Percentiles rank a stretch among this genome's conserved stretches.
Conservation (phyloP, 2,329 filamentous ascomycete species). For the Tolypocladium inflatum region DNA sequence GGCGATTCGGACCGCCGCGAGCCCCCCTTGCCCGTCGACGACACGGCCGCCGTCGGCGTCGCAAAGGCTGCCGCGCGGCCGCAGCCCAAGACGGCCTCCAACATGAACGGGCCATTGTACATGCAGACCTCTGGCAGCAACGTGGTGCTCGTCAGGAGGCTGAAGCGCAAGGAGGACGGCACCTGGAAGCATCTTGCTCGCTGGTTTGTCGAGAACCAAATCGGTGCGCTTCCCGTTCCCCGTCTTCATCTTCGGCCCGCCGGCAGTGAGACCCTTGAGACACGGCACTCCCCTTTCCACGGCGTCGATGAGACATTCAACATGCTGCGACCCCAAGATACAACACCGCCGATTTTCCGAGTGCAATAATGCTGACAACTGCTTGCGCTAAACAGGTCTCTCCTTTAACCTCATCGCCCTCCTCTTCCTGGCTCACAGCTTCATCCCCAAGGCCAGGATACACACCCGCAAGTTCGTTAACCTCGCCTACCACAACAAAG, state of each 20-base stretch:
- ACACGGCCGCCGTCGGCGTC: slow-evolving; percentile 11
- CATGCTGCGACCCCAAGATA: neutral
- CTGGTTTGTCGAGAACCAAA: slow-evolving; percentile 72
- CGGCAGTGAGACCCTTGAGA: neutral
- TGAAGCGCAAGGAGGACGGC: slow-evolving; percentile 53
- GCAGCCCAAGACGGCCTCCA: slow-evolving; percentile 21
- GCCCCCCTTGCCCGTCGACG: slow-evolving; percentile 1
- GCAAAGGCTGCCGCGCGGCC: slow-evolving; percentile 13
- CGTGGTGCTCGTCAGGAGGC: slow-evolving; percentile 43
- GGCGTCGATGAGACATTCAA: neutral
- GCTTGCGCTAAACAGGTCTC: slow-evolving; percentile 43
- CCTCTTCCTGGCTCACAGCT: slow-evolving; percentile 70
- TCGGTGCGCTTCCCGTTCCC: slow-evolving; percentile 47
- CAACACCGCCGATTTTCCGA: neutral
- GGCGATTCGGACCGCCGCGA: neutral
- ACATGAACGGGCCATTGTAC: slow-evolving; percentile 48
- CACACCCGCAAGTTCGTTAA: slow-evolving; percentile 84
- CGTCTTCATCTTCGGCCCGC: slow-evolving; percentile 1
- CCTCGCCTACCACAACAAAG: slow-evolving; percentile 70
- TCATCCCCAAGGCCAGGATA: slow-evolving; percentile 69
- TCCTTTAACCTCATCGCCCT: slow-evolving; percentile 79
- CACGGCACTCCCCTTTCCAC: neutral
- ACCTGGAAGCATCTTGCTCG: slow-evolving; percentile 50
- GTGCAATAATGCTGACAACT: neutral
- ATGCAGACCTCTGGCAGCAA: slow-evolving; percentile 43